These are phyloP conservation scores for Fremontodendron californicum DNA, from an alignment of 345 rosid species.

Conservation along the genomic window DNA sequence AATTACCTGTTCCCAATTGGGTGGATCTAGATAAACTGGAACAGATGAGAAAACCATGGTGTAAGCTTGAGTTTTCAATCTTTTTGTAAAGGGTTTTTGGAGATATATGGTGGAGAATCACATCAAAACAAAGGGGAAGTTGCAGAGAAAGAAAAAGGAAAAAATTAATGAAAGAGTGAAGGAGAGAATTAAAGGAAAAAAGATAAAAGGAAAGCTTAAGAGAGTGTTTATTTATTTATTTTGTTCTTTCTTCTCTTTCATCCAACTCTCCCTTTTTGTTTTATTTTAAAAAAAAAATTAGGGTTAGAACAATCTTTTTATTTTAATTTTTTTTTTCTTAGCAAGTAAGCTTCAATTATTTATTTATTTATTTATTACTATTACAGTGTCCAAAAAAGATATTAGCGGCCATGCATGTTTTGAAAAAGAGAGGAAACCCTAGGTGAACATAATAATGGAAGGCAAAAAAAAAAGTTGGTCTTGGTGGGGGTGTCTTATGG, in stretches of 20 bases:
- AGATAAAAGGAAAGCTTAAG: slow-evolving; percentile 29
- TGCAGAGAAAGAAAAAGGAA: slow-evolving; percentile 38
- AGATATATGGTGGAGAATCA: slow-evolving; percentile 56
- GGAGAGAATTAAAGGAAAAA: slow-evolving; percentile 19
- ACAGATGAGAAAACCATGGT: slow-evolving; percentile 58
- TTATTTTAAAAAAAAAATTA: slow-evolving; percentile 39
- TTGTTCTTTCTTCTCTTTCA: slow-evolving; percentile 24
- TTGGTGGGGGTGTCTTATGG: slow-evolving; percentile 28
- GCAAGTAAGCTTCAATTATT: slow-evolving; percentile 24
- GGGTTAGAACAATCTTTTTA: slow-evolving; percentile 18
- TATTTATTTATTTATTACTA: background rate
- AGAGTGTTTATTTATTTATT: slow-evolving; percentile 33
- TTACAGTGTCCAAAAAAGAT: slow-evolving; percentile 18
- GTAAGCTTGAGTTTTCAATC: slow-evolving; percentile 22
- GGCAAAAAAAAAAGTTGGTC: slow-evolving; percentile 16
- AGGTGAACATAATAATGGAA: background rate
- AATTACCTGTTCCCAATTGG: slow-evolving; percentile 58
- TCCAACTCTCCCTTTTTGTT: slow-evolving; percentile 29
- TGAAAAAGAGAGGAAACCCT: slow-evolving; percentile 16
- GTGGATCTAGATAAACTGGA: slow-evolving; percentile 60
- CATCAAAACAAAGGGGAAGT: slow-evolving; percentile 44
- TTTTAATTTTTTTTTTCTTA: slow-evolving; percentile 17
- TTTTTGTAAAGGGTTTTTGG: slow-evolving; percentile 38
- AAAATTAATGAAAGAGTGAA: slow-evolving; percentile 31
- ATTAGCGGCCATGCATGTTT: slow-evolving; percentile 33